Percentiles rank a stretch among this genome's conserved stretches.
Conservation (phyloP, 768 basidiomycete species). For the Russula vinacea region DNA sequence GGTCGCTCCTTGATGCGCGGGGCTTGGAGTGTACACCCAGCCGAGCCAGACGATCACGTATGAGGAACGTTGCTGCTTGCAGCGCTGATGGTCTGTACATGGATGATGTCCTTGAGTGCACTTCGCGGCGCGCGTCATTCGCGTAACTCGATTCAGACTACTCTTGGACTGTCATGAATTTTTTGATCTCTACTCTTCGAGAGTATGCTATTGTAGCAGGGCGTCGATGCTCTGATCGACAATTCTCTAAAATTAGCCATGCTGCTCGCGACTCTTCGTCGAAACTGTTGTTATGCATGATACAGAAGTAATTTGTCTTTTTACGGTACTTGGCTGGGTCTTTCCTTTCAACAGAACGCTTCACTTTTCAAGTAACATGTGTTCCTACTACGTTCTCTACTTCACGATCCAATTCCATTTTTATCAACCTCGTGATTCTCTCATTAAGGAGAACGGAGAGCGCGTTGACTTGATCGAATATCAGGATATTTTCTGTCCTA, state of each 20-base stretch:
- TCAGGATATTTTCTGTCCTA: too few species aligned
- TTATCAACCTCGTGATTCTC: too few species aligned
- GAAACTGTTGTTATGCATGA: not conserved
- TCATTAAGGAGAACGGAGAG: too few species aligned
- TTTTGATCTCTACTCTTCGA: conserved; percentile 25
- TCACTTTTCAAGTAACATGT: too few species aligned
- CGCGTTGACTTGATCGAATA: too few species aligned
- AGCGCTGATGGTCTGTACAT: not conserved
- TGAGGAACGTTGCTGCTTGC: conserved; percentile 11
- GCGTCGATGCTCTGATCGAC: not conserved
- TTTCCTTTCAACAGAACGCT: too few species aligned
- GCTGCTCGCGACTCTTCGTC: not conserved
- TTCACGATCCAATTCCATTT: too few species aligned
- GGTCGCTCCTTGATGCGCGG: not conserved
- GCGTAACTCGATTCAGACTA: conserved; percentile 41
- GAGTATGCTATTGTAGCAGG: not conserved
- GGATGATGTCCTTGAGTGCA: conserved; percentile 33
- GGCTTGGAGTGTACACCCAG: not conserved
- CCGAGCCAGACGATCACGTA: conserved; percentile 1
- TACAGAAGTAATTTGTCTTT: not conserved
- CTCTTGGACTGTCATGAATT: conserved; percentile 32
- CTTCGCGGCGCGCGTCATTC: conserved; percentile 33
- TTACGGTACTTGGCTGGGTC: too few species aligned
- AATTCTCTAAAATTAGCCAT: not conserved
- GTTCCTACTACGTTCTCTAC: too few species aligned